Conservation (phyloP, 495 filamentous ascomycete species). For the Tuber magnatum region DNA sequence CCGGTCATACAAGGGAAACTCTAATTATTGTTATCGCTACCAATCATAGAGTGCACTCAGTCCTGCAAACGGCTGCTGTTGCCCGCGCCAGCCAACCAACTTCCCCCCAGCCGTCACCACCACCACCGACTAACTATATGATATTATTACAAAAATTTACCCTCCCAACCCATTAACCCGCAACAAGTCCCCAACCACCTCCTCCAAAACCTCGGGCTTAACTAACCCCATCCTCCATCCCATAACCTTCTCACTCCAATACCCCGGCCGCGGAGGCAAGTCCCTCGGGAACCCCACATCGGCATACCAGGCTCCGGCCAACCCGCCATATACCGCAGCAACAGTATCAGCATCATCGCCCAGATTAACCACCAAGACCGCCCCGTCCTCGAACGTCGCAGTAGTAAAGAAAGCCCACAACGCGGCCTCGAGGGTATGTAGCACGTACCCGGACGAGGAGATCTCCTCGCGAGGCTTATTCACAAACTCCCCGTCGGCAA, state of each 20-base stretch:
- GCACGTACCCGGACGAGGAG: conserved; percentile 44
- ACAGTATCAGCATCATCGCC: conserved; percentile 51
- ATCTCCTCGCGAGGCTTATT: conserved; percentile 31
- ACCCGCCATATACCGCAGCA: conserved; percentile 48
- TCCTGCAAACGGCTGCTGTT: neutral
- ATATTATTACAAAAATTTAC: neutral
- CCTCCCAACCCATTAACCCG: conserved; percentile 17
- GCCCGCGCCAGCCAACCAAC: neutral
- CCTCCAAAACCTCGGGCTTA: conserved; percentile 23
- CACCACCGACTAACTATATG: neutral
- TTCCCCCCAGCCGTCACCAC: neutral
- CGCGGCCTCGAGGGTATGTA: conserved; percentile 47
- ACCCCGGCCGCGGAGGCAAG: neutral
- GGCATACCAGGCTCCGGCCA: conserved; percentile 48
- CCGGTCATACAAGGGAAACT: neutral
- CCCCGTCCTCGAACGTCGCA: conserved; percentile 44
- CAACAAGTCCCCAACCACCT: conserved; percentile 23
- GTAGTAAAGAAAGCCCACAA: conserved; percentile 48
- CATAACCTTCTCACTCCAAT: conserved; percentile 22
- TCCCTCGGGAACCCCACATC: conserved; percentile 27
- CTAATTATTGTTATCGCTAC: neutral
- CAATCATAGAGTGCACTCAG: neutral
- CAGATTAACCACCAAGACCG: conserved; percentile 46
- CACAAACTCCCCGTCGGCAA: conserved; percentile 30
- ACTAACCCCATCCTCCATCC: conserved; percentile 22